These are phyloP conservation scores for Nemania sp. DNA, from an alignment of 2,329 filamentous ascomycete species.

Conservation along the genomic window DNA sequence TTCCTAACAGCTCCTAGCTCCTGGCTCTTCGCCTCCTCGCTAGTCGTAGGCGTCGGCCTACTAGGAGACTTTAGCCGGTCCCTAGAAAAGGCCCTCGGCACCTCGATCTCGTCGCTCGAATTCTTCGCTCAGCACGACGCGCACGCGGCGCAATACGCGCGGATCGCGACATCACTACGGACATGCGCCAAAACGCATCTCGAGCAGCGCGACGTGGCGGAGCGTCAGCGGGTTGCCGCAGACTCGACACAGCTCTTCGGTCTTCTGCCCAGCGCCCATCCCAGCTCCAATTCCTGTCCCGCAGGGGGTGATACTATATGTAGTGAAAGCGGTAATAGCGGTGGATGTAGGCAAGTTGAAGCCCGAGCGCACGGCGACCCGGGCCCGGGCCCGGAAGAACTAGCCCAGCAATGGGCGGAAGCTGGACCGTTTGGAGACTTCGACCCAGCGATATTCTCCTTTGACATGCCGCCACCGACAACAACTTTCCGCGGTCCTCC, in stretches of 20 bases:
- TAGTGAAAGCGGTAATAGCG: not conserved
- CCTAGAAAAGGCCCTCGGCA: conserved; percentile 62
- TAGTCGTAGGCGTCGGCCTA: conserved; percentile 64
- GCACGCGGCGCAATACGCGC: conserved; percentile 65
- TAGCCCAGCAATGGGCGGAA: not conserved
- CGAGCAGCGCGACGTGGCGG: conserved; percentile 60
- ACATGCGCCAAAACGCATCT: conserved; percentile 60
- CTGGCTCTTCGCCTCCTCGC: conserved; percentile 66
- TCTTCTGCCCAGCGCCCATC: conserved; percentile 53
- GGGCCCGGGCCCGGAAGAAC: not conserved
- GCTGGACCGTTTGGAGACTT: conserved; percentile 30
- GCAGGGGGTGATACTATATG: not conserved
- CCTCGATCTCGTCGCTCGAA: conserved; percentile 62
- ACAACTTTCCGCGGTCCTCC: conserved; percentile 46
- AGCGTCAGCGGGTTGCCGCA: conserved; percentile 61
- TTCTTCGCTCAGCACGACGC: conserved; percentile 63
- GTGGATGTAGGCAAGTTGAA: not conserved
- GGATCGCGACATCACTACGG: conserved; percentile 65
- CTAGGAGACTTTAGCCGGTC: conserved; percentile 65
- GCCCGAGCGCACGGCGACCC: not conserved
- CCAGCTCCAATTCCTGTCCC: not conserved
- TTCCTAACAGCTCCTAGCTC: conserved; percentile 52
- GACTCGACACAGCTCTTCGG: conserved; percentile 66
- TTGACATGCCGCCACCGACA: conserved; percentile 37
- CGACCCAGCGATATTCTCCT: conserved; percentile 45